Percentiles rank a stretch among this genome's conserved stretches.
Conservation (phyloP, 75 land plant genomes). For the Selaginella tamariscina region DNA sequence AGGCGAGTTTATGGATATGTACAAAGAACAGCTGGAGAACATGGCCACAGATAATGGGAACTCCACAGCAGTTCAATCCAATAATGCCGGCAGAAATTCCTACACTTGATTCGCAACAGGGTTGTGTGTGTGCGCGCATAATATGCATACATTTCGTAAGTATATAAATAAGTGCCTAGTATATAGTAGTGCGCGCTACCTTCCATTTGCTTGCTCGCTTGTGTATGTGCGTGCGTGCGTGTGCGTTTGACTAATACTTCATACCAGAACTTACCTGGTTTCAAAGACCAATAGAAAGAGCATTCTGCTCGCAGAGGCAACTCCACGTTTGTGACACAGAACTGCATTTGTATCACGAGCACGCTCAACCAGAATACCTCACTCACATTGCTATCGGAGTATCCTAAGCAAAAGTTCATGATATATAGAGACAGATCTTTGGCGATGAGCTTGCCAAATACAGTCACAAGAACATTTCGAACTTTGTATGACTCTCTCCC, state of each 20-base stretch:
- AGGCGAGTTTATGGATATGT: slow-evolving; percentile 72
- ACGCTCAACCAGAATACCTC: slow-evolving; percentile 67
- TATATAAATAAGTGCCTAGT: slow-evolving; percentile 76
- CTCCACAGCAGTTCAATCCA: too few species aligned
- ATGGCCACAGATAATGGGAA: slow-evolving; percentile 38
- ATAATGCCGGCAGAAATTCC: too few species aligned
- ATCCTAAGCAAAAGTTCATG: too few species aligned
- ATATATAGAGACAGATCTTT: too few species aligned
- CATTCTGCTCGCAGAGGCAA: slow-evolving; percentile 70
- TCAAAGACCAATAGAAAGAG: slow-evolving; percentile 91
- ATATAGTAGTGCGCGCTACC: slow-evolving; percentile 80
- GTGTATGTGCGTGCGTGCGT: slow-evolving; percentile 56
- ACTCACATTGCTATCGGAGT: neutral
- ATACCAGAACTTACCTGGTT: too few species aligned
- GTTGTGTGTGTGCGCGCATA: too few species aligned
- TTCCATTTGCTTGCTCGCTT: slow-evolving; percentile 84
- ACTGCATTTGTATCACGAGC: slow-evolving; percentile 73
- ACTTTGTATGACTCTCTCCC: slow-evolving; percentile 96
- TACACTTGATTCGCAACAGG: too few species aligned
- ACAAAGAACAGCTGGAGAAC: slow-evolving; percentile 48
- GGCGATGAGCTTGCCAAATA: slow-evolving; percentile 69
- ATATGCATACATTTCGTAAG: slow-evolving; percentile 75
- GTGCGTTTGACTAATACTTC: too few species aligned
- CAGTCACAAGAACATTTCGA: slow-evolving; percentile 74
- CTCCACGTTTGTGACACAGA: slow-evolving; percentile 92